Conservation (phyloP, 2,329 filamentous ascomycete genomes). For the Chaetoscypha palmicola region DNA sequence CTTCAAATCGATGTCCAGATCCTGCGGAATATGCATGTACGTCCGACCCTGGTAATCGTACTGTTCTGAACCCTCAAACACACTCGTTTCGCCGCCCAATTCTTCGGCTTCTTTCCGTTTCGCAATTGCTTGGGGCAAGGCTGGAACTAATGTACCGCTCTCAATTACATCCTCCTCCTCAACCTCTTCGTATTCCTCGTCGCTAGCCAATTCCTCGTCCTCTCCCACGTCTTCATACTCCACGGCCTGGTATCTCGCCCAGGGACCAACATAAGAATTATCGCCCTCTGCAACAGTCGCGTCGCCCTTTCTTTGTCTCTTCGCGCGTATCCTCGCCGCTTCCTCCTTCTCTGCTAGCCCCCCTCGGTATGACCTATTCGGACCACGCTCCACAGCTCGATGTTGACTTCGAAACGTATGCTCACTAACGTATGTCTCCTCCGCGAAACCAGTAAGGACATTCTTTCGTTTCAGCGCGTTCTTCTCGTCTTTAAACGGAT, state of each 20-base stretch:
- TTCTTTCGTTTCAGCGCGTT: constrained; percentile 68
- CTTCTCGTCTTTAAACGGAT: constrained; percentile 64
- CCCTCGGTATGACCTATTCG: constrained; percentile 49
- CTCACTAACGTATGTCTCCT: constrained; percentile 85
- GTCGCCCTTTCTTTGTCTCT: constrained; percentile 78
- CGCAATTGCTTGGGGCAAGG: constrained; percentile 47
- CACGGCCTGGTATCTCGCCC: constrained; percentile 73
- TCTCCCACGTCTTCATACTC: constrained; percentile 69
- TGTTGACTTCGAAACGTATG: constrained; percentile 84
- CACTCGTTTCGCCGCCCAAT: constrained; percentile 68
- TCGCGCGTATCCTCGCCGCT: constrained; percentile 59
- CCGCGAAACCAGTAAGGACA: constrained; percentile 74
- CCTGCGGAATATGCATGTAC: constrained; percentile 95
- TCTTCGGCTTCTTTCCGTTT: constrained; percentile 51
- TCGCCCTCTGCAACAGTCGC: constrained; percentile 78
- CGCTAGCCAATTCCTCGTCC: constrained; percentile 67
- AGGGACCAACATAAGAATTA: constrained; percentile 85
- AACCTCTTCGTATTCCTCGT: constrained; percentile 71
- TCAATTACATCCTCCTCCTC: constrained; percentile 58
- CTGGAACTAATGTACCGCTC: constrained; percentile 54
- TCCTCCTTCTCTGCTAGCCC: constrained; percentile 60
- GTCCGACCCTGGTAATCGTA: constrained; percentile 93
- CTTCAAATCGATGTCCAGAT: constrained; percentile 75
- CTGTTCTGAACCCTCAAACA: constrained; percentile 76
- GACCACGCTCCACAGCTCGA: constrained; percentile 67